Conservation (phyloP, 768 basidiomycete genomes). For the Mycena polygramma region DNA sequence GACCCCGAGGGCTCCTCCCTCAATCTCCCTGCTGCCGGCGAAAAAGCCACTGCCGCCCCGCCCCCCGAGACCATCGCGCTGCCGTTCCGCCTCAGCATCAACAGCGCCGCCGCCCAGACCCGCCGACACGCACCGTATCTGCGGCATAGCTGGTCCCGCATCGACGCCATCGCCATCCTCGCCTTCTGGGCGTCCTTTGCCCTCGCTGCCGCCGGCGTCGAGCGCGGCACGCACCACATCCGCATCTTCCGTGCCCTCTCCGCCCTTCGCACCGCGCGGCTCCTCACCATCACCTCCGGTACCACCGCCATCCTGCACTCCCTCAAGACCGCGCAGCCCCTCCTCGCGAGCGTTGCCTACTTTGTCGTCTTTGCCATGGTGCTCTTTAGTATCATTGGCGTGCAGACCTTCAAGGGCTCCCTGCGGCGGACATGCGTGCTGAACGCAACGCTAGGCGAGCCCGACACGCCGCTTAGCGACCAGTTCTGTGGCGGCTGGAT, state of each 20-base stretch:
- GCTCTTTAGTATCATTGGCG: constrained; percentile 93
- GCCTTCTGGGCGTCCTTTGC: constrained; percentile 90
- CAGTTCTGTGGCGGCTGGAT: constrained; percentile 89
- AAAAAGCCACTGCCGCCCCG: constrained; percentile 45
- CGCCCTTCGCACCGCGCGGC: constrained; percentile 83
- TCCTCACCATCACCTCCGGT: constrained; percentile 90
- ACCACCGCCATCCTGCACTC: constrained; percentile 96
- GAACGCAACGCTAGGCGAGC: constrained; percentile 66
- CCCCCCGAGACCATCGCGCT: constrained; percentile 62
- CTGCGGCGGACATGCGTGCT: constrained; percentile 75
- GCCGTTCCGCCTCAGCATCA: constrained; percentile 74
- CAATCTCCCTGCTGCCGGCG: constrained; percentile 50
- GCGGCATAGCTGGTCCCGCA: constrained; percentile 91
- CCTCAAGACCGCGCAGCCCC: constrained; percentile 88
- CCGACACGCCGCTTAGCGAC: constrained; percentile 54
- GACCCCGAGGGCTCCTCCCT: constrained; percentile 79
- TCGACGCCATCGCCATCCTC: constrained; percentile 88
- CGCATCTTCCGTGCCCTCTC: constrained; percentile 92
- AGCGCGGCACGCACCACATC: constrained; percentile 78
- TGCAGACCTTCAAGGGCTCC: constrained; percentile 93
- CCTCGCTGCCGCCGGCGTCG: constrained; percentile 76
- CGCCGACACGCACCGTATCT: constrained; percentile 85
- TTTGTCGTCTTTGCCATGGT: constrained; percentile 93
- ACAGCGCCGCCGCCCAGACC: constrained; percentile 67
- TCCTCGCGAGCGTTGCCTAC: constrained; percentile 91